Percentiles rank a stretch among this genome's conserved stretches.
Conservation (phyloP, 176 grass and related monocot genomes). For the Melocanna baccifera region DNA sequence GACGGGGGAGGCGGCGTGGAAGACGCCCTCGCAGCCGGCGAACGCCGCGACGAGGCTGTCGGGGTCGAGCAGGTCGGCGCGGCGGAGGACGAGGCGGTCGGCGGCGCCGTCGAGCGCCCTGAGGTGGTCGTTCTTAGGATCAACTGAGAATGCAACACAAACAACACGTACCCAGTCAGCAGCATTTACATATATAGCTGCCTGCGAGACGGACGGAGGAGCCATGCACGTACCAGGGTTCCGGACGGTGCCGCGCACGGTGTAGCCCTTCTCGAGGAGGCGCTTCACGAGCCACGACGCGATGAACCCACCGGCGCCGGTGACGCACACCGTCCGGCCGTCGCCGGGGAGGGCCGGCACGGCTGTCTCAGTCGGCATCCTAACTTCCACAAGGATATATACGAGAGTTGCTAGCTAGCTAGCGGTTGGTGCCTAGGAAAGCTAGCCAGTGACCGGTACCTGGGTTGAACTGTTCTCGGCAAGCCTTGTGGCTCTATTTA, state of each 20-base stretch:
- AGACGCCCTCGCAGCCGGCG: constrained; percentile 55
- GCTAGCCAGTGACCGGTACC: neutral
- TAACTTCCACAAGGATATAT: no score
- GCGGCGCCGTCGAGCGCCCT: constrained; percentile 36
- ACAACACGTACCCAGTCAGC: neutral
- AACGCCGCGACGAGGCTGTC: constrained; percentile 40
- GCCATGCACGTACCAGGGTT: constrained; percentile 49
- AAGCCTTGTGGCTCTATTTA: neutral
- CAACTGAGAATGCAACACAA: constrained; percentile 7
- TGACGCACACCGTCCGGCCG: constrained; percentile 68
- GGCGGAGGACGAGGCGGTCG: constrained; percentile 42
- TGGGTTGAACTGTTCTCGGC: neutral
- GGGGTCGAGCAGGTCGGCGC: constrained; percentile 44
- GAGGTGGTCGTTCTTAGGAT: constrained; percentile 57
- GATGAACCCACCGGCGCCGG: constrained; percentile 91
- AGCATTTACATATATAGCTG: no score
- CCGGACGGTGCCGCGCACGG: constrained; percentile 70
- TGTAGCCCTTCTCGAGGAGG: constrained; percentile 72
- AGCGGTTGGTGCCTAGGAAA: neutral
- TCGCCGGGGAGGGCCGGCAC: constrained; percentile 25
- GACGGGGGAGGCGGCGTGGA: constrained; percentile 59
- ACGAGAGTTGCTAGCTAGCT: neutral
- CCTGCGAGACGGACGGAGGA: neutral
- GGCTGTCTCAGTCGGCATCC: constrained; percentile 20
- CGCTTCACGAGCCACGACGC: constrained; percentile 92